phyloP scores from a whole-genome alignment of 2,329 filamentous ascomycete species.

The Pseudogymnoascus sp. region DNA sequence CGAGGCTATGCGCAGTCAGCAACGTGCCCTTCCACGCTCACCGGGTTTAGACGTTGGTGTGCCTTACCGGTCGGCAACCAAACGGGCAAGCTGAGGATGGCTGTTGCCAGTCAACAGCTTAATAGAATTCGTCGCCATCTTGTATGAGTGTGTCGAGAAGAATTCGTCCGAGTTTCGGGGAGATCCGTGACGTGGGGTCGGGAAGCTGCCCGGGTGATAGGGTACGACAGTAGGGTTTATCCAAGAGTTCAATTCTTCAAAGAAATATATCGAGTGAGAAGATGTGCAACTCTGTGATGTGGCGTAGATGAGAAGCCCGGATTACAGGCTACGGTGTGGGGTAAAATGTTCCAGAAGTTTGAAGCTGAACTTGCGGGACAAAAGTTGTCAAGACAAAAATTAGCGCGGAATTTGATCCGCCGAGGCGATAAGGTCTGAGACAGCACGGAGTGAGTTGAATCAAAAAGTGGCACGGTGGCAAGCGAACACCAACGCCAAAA shows the following conservation, averaged over 20 bases:
- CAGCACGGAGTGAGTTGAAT: neutral
- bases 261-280: neutral
- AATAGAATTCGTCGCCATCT: slow-evolving; percentile 64
- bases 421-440: slow-evolving; percentile 7
- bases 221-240: neutral
- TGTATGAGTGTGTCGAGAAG: neutral
- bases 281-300: neutral
- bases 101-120: slow-evolving; percentile 69
- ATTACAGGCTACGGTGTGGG: slow-evolving; percentile 1
- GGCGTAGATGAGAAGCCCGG: slow-evolving; percentile 2
- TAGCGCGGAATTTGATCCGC: slow-evolving; percentile 7
- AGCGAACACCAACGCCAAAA: no score
- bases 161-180: slow-evolving; percentile 2
- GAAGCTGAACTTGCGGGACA: slow-evolving; percentile 6
- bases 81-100: slow-evolving; percentile 61
- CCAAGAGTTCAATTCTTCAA: slow-evolving; percentile 3
- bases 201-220: neutral
- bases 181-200: slow-evolving; percentile 3
- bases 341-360: slow-evolving; percentile 8
- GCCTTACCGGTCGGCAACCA: slow-evolving; percentile 54
- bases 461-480: no score
- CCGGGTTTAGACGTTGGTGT: slow-evolving; percentile 12
- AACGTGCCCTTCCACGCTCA: neutral
- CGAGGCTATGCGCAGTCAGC: slow-evolving; percentile 43
- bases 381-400: slow-evolving; percentile 7